A percentile compares a stretch with the other conserved stretches of the same genome.
These are phyloP conservation scores for Babesia divergens DNA, from an alignment of 169 alveolate species.

Conservation along the genomic window DNA sequence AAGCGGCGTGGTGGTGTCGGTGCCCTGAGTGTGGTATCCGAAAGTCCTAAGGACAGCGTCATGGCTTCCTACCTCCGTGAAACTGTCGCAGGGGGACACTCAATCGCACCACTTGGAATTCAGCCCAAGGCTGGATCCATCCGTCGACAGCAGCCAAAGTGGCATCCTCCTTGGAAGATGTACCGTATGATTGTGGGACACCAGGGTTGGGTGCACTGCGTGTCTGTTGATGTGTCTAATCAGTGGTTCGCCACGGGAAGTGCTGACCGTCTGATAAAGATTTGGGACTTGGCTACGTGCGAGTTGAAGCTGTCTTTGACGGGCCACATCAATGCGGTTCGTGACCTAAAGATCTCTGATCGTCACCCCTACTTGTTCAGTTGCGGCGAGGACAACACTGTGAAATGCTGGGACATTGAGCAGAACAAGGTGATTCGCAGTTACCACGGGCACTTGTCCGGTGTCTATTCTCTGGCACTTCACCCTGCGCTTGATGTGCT, in stretches of 20 bases:
- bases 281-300: conserved; percentile 98
- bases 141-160: conserved; percentile 73
- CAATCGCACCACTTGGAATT: conserved; percentile 66
- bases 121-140: conserved; percentile 62
- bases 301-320: conserved; percentile 92
- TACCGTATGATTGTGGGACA: conserved; percentile 96
- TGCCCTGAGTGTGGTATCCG: conserved; percentile 25
- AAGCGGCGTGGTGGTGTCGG: neutral
- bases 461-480: conserved; percentile 91
- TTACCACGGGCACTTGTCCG: conserved; percentile 96
- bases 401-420: conserved; percentile 98
- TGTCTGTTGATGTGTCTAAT: conserved; percentile 94
- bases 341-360: conserved; percentile 90
- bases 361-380: conserved; percentile 97
- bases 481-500: conserved; percentile 96
- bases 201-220: conserved; percentile 97
- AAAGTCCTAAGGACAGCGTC: neutral
- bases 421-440: conserved; percentile 94
- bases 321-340: conserved; percentile 95
- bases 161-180: conserved; percentile 98
- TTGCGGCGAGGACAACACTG: conserved; percentile 96
- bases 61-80: conserved; percentile 38
- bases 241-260: conserved; percentile 96
- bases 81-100: conserved; percentile 63
- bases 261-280: conserved; percentile 94